Percentiles rank a stretch among this genome's conserved stretches.
phyloP scores from a whole-genome alignment of 164 flowering plant genomes.

The Cinnamomum micranthum region DNA sequence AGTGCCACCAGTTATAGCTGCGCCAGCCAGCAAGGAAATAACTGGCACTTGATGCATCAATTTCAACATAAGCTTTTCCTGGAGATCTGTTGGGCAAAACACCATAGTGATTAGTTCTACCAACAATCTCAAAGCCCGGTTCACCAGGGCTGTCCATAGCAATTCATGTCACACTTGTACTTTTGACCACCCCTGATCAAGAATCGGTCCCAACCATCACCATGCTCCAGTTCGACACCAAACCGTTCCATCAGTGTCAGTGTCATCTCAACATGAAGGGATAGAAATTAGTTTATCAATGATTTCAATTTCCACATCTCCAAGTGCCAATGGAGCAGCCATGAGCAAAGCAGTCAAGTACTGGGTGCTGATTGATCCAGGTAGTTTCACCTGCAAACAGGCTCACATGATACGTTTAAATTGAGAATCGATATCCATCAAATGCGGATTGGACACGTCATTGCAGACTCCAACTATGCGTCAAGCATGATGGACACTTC shows the following conservation, averaged over 20 bases:
- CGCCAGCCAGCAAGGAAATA: constrained; percentile 98
- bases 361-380: constrained; percentile 94
- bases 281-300: constrained; percentile 86
- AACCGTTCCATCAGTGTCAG: constrained; percentile 92
- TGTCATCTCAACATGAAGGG: constrained; percentile 99
- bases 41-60: constrained; percentile 99
- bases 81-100: constrained; percentile 56
- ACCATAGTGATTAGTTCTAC: constrained; percentile 4
- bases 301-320: constrained; percentile 93
- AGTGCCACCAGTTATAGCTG: constrained; percentile 97
- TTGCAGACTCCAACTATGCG: too few relatives aligned
- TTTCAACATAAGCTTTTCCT: constrained; percentile 92
- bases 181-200: constrained; percentile 81
- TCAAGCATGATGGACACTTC: too few relatives aligned
- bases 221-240: constrained; percentile 78
- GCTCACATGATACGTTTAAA: background rate
- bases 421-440: background rate
- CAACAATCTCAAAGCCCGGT: background rate
- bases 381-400: constrained; percentile 77
- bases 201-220: constrained; percentile 79
- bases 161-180: constrained; percentile 42
- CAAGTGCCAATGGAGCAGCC: constrained; percentile 95
- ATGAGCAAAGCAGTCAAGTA: constrained; percentile 96
- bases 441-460: background rate
- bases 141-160: background rate